These are phyloP conservation scores for Rhizopus stolonifer DNA, from an alignment of 371 early-diverging fungal species.

Conservation along the genomic window DNA sequence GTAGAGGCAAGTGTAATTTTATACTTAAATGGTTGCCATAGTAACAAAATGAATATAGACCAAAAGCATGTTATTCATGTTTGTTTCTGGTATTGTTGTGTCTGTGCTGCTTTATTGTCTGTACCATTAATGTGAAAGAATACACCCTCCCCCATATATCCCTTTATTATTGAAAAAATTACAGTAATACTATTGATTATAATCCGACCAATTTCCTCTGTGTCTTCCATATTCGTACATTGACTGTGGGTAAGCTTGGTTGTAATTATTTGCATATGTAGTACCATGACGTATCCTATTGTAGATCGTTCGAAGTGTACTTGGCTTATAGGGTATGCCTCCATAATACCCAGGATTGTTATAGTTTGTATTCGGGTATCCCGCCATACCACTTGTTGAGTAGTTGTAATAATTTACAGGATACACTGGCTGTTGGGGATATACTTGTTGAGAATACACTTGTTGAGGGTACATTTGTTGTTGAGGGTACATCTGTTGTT, in stretches of 20 bases:
- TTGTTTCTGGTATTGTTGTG: conserved; percentile 16
- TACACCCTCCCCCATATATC: too few relatives aligned
- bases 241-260: neutral
- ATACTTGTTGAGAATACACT: too few relatives aligned
- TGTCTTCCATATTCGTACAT: conserved; percentile 25
- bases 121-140: conserved; percentile 22
- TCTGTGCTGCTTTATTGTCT: conserved; percentile 20
- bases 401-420: neutral
- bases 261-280: conserved; percentile 17
- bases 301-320: conserved; percentile 18
- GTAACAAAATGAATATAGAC: neutral
- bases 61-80: conserved; percentile 6
- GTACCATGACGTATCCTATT: conserved; percentile 26
- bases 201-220: conserved; percentile 22
- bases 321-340: conserved; percentile 20
- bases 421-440: neutral
- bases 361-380: neutral
- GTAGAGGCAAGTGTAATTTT: neutral
- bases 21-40: neutral
- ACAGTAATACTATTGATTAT: conserved; percentile 10
- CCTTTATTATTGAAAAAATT: conserved; percentile 10
- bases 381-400: neutral
- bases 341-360: conserved; percentile 3
- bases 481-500: too few relatives aligned
- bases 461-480: too few relatives aligned